A percentile compares a stretch with the other conserved stretches of the same genome.
These are phyloP conservation scores for Venturia carpophila DNA, from an alignment of 2,329 filamentous ascomycete genomes.

Conservation along the genomic window DNA sequence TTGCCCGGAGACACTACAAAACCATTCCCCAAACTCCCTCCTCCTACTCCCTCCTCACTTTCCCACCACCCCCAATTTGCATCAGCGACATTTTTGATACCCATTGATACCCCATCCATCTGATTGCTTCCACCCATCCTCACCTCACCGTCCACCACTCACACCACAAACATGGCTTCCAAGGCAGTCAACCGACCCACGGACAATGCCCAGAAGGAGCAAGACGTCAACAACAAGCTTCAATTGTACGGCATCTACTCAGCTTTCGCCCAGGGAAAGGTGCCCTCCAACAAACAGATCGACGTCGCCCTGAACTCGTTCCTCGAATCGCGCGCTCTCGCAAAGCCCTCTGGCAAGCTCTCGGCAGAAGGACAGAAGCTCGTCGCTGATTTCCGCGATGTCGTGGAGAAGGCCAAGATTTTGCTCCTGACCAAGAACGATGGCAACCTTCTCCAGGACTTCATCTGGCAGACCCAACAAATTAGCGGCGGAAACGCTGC, in stretches of 20 bases:
- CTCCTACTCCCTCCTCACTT: neutral
- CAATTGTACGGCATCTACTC: slow-evolving; percentile 84
- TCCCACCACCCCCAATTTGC: neutral
- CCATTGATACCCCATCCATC: slow-evolving; percentile 10
- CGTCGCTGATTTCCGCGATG: slow-evolving; percentile 66
- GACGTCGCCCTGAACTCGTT: slow-evolving; percentile 90
- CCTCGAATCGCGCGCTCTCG: slow-evolving; percentile 61
- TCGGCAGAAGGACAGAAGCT: slow-evolving; percentile 76
- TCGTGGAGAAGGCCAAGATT: slow-evolving; percentile 76
- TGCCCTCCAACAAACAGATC: slow-evolving; percentile 92
- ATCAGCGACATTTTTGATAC: slow-evolving; percentile 11
- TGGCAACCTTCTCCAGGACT: slow-evolving; percentile 89
- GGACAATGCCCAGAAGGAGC: slow-evolving; percentile 68
- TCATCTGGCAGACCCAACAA: slow-evolving; percentile 86
- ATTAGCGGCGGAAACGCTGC: slow-evolving; percentile 57
- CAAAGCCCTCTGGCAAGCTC: slow-evolving; percentile 64
- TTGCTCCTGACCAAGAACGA: slow-evolving; percentile 90
- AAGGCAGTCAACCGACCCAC: slow-evolving; percentile 62
- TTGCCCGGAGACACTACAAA: neutral
- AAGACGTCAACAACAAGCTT: slow-evolving; percentile 84
- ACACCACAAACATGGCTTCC: slow-evolving; percentile 10
- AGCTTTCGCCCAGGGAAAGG: slow-evolving; percentile 83
- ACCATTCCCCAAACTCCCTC: neutral
- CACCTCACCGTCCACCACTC: neutral
- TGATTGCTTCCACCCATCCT: neutral